Base-by-base conservation (phyloP, 306 rosid species). In the barrel medic (Medicago truncatula) region DNA sequence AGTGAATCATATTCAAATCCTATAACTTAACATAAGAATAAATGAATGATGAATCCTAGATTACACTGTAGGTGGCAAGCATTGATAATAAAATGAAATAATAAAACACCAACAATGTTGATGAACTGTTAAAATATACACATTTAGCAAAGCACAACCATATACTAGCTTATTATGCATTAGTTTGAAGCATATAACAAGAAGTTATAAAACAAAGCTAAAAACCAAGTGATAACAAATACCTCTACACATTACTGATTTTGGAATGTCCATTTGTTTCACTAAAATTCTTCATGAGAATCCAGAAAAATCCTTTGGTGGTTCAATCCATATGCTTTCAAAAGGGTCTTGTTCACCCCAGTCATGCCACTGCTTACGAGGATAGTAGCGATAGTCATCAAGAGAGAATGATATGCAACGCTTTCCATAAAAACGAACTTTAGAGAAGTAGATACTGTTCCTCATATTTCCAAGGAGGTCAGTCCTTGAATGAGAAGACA, bases 291-390 rank as follows among this genome's bases (percentile, higher is more conserved):
- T 80, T 85, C 87, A 87, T 8, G 70, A 65, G 80, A 92, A 88
- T 62, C 85, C 76, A 28, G 86, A 20, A 79, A 90, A 86, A 85
- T 83, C 84, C 72, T 88, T 76, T 8, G 93, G 97, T 25, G 96
- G 92, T 68, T 92, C 96, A 70, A 92, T 80, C 97, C 97, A 92
- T 69, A 92, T 88, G 77, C 83, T 88, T 76, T 87, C 91, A 16
- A 88, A 92, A 20, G 96, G 92, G 76, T 90, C 93, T 85, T 86
- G 92, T 72, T 92, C 96, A 73, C 92, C 96, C 93, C 97, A 92
- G 65, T 92, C 96, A 84, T 90, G 85, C 71, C 85, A 92, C 80
- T 88, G 89, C 87, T 92, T 92, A 46, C 93, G 96, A 54, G 97
- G 96, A 71, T 87, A 91, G 85, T 90, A 92, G 78, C 93, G 86